Conservation (phyloP, 768 basidiomycete species). For the Tylopilus vinaceipallidus region DNA sequence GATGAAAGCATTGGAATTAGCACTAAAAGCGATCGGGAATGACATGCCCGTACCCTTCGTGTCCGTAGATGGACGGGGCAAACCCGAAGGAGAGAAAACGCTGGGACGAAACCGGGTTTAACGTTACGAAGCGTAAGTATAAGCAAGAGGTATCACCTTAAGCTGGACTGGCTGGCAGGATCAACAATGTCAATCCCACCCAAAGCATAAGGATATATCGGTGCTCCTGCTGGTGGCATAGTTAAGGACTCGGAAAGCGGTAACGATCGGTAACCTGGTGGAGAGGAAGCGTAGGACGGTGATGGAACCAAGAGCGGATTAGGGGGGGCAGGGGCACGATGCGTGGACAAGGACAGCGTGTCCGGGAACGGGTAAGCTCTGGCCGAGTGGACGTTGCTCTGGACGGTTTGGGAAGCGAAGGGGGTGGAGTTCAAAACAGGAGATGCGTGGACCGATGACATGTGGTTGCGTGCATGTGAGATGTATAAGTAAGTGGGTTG, state of each 20-base stretch:
- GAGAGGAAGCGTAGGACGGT: not conserved
- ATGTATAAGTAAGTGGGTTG: conserved; percentile 15
- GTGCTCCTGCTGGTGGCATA: conserved; percentile 2
- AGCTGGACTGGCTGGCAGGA: not conserved
- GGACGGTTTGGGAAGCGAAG: conserved; percentile 7
- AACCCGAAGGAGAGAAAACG: not conserved
- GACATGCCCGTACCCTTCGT: conserved; percentile 20
- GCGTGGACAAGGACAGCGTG: conserved; percentile 20
- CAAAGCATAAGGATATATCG: not conserved
- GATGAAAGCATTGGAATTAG: conserved; percentile 19
- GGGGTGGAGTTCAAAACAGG: conserved; percentile 15
- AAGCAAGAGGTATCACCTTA: conserved; percentile 10
- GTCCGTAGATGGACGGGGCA: not conserved
- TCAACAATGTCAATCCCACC: not conserved
- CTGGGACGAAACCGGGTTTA: conserved; percentile 9
- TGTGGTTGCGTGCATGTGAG: conserved; percentile 30
- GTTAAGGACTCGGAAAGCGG: not conserved
- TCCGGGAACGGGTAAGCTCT: conserved; percentile 12
- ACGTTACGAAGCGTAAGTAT: not conserved
- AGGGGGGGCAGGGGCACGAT: conserved; percentile 1
- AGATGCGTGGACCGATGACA: conserved; percentile 26
- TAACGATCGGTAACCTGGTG: conserved; percentile 1
- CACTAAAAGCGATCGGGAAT: conserved; percentile 6
- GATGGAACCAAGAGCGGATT: conserved; percentile 6
- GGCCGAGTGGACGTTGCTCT: conserved; percentile 5